Evolutionary conservation across 139 green algal species (phyloP).

Genomic region (Chlorella sp.): DNA sequence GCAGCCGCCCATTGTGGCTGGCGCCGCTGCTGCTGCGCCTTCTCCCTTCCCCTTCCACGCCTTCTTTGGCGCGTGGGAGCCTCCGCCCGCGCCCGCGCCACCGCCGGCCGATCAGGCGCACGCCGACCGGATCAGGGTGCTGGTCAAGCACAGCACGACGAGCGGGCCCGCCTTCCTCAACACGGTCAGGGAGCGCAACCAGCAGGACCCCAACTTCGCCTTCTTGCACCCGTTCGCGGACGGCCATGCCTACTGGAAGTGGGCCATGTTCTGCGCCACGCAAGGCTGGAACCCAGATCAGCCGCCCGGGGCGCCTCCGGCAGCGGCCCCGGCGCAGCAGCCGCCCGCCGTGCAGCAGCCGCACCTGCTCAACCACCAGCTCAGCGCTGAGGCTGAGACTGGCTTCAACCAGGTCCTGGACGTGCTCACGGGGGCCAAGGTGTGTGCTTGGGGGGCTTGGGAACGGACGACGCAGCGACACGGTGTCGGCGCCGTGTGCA

Average conservation of each 20-base stretch:
- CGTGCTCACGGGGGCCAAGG: conserved; percentile 12
- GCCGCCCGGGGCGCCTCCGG: conserved; percentile 1
- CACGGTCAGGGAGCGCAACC: conserved; percentile 43
- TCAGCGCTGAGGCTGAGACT: conserved; percentile 8
- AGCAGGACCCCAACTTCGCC: conserved; percentile 36
- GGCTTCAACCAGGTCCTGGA: conserved; percentile 13
- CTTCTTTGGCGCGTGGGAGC: background rate
- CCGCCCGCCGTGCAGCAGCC: background rate
- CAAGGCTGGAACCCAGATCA: background rate
- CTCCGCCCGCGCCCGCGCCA: background rate
- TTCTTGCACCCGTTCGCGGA: conserved; percentile 33
- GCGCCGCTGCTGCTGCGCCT: background rate
- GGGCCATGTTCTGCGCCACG: conserved; percentile 26
- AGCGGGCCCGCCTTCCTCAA: conserved; percentile 46
- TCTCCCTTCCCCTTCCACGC: background rate
- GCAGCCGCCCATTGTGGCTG: too few species aligned
- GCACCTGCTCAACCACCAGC: background rate
- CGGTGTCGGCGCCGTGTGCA: background rate
- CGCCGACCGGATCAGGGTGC: background rate
- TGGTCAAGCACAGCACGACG: background rate
- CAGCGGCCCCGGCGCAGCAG: background rate
- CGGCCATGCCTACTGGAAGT: conserved; percentile 32
- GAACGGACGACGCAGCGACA: background rate
- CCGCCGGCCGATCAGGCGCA: background rate
- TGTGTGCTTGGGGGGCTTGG: background rate